Evolutionary conservation across 2,329 filamentous ascomycete genomes (phyloP).

Genomic region (Grosmannia serpens): DNA sequence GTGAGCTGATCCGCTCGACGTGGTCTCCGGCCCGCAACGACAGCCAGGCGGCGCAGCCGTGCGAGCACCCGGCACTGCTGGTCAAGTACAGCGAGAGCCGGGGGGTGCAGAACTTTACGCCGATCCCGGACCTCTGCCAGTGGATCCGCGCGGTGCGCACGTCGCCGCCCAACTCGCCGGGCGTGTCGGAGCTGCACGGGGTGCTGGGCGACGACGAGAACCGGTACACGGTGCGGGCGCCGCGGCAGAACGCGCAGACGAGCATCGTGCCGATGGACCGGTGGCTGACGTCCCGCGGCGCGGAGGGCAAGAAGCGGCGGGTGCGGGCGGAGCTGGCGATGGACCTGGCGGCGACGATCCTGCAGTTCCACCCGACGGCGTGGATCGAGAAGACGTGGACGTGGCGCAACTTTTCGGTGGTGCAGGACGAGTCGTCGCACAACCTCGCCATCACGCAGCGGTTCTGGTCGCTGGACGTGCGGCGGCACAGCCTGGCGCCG

Average conservation of each 20-base stretch:
- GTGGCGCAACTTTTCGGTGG: slow-evolving; percentile 11
- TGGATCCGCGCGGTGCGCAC: slow-evolving; percentile 7
- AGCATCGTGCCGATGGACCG: slow-evolving; percentile 11
- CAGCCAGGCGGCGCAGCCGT: slow-evolving; percentile 3
- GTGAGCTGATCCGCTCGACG: slow-evolving; percentile 7
- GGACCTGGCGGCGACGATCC: slow-evolving; percentile 10
- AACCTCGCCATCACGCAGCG: slow-evolving; percentile 10
- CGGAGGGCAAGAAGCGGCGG: slow-evolving; percentile 7
- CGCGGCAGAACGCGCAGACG: slow-evolving; percentile 2
- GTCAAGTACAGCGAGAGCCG: slow-evolving; percentile 11
- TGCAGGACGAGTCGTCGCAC: slow-evolving; percentile 4
- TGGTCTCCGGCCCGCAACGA: slow-evolving; percentile 6
- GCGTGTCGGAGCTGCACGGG: slow-evolving; percentile 4
- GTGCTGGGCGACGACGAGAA: slow-evolving; percentile 7
- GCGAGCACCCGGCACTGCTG: slow-evolving; percentile 7
- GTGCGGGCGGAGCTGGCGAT: slow-evolving; percentile 9
- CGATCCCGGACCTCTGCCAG: slow-evolving; percentile 11
- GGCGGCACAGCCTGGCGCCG: slow-evolving; percentile 2
- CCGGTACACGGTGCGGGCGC: slow-evolving; percentile 7
- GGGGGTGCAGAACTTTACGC: slow-evolving; percentile 8
- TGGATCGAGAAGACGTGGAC: slow-evolving; percentile 13
- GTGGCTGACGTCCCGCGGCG: slow-evolving; percentile 7
- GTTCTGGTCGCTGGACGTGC: slow-evolving; percentile 8
- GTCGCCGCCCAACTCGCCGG: slow-evolving; percentile 8
- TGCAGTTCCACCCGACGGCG: slow-evolving; percentile 10